A percentile compares a stretch with the other conserved stretches of the same genome.
Conservation (phyloP, 2,329 filamentous ascomycete species). For the Calonectria crousiana region DNA sequence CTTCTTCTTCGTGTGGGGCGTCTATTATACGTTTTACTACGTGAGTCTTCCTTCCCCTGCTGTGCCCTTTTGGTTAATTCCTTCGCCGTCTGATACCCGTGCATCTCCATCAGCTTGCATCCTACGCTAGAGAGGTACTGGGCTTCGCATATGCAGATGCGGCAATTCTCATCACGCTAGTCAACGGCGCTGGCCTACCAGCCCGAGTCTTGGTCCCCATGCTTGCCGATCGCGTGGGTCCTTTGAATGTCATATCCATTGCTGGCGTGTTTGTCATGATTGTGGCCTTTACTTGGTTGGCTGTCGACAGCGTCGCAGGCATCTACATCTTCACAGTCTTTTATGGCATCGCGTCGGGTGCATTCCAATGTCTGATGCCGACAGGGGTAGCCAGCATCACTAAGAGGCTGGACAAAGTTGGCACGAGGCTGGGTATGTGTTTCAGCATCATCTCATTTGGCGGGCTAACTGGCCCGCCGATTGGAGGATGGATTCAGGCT, state of each 20-base stretch:
- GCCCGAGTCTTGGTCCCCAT: slow-evolving; percentile 53
- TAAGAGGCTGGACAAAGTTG: slow-evolving; percentile 51
- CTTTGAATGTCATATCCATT: slow-evolving; percentile 51
- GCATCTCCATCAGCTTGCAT: slow-evolving; percentile 33
- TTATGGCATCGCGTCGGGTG: slow-evolving; percentile 45
- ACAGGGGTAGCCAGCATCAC: slow-evolving; percentile 56
- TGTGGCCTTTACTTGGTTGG: slow-evolving; percentile 52
- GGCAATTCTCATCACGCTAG: slow-evolving; percentile 52
- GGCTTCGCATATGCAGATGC: slow-evolving; percentile 50
- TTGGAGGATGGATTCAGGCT: slow-evolving; percentile 48
- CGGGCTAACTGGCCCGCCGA: slow-evolving; percentile 53
- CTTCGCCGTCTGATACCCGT: slow-evolving; percentile 6
- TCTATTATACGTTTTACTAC: slow-evolving; percentile 60
- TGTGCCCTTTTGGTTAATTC: not conserved
- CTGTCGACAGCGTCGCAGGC: slow-evolving; percentile 46
- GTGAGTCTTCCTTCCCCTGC: slow-evolving; percentile 34
- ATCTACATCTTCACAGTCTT: slow-evolving; percentile 53
- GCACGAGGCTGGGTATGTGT: slow-evolving; percentile 56
- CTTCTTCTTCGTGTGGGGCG: slow-evolving; percentile 55
- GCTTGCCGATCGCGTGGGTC: slow-evolving; percentile 51
- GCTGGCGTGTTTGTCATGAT: slow-evolving; percentile 46
- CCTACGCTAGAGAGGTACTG: slow-evolving; percentile 45
- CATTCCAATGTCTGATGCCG: slow-evolving; percentile 56
- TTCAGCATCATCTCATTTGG: slow-evolving; percentile 54
- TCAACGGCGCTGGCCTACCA: slow-evolving; percentile 55